A percentile compares a stretch with the other conserved stretches of the same genome.
Conservation (phyloP, 1,139 yeast genomes). For the Wickerhamomyces sp. region DNA sequence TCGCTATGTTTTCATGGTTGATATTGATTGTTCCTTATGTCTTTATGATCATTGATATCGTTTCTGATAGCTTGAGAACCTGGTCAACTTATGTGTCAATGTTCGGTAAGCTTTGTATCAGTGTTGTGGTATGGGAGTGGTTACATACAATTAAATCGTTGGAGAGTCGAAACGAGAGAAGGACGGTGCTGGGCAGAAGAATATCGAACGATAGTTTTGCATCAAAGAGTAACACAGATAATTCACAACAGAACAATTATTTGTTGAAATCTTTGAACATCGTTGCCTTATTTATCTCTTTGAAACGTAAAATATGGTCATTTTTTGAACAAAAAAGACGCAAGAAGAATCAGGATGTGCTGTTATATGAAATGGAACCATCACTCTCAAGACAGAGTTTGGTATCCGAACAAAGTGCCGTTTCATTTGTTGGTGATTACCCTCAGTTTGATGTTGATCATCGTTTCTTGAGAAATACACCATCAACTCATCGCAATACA, state of each 20-base stretch:
- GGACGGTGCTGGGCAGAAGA: slow-evolving; percentile 45
- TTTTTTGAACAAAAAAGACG: background rate
- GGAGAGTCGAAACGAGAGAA: slow-evolving; percentile 38
- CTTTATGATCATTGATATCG: slow-evolving; percentile 29
- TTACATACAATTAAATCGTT: slow-evolving; percentile 37
- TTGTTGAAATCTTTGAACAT: slow-evolving; percentile 18
- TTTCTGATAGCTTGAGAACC: slow-evolving; percentile 32
- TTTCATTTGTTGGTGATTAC: slow-evolving; percentile 20
- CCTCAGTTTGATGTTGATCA: slow-evolving; percentile 23
- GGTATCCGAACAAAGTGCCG: slow-evolving; percentile 10
- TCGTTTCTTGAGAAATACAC: slow-evolving; percentile 21
- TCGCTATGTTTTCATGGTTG: slow-evolving; percentile 37
- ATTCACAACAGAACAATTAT: slow-evolving; percentile 11
- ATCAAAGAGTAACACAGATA: slow-evolving; percentile 8
- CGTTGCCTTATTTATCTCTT: slow-evolving; percentile 8
- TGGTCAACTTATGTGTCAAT: slow-evolving; percentile 39
- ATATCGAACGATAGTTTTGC: slow-evolving; percentile 23
- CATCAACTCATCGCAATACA: slow-evolving; percentile 13
- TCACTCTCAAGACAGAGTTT: slow-evolving; percentile 2
- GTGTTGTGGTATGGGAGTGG: slow-evolving; percentile 51
- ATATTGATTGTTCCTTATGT: slow-evolving; percentile 30
- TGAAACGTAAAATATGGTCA: slow-evolving; percentile 7
- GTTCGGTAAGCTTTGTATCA: slow-evolving; percentile 35
- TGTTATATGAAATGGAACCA: slow-evolving; percentile 8
- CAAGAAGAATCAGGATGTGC: slow-evolving; percentile 3